phyloP scores from a whole-genome alignment of 352 stramenopile species.

The Pythium insidiosum region DNA sequence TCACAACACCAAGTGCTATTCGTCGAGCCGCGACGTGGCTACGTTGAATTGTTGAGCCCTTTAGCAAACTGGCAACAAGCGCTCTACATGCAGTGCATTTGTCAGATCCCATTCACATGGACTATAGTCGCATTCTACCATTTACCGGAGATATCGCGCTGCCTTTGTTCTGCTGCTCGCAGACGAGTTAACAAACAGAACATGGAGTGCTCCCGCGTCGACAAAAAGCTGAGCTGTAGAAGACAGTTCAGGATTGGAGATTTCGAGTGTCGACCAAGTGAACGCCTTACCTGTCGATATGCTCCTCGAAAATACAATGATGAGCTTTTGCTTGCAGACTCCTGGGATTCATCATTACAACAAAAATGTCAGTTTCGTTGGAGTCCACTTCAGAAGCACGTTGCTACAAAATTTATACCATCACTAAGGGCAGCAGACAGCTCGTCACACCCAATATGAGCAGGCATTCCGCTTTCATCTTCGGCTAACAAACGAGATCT shows the following conservation, averaged over 20 bases:
- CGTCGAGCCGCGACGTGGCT: slow-evolving; percentile 12
- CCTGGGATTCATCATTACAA: too few species aligned
- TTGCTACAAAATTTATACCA: too few species aligned
- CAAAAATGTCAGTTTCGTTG: background rate
- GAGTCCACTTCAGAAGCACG: too few species aligned
- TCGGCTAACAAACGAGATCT: slow-evolving; percentile 8
- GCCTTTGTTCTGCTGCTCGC: slow-evolving; percentile 25
- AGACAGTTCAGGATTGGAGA: background rate
- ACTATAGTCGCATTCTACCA: background rate
- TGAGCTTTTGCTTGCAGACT: background rate
- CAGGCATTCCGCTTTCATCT: slow-evolving; percentile 15
- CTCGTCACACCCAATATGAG: slow-evolving; percentile 1
- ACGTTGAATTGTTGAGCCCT: slow-evolving; percentile 25
- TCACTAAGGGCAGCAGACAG: slow-evolving; percentile 5
- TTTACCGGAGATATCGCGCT: slow-evolving; percentile 41
- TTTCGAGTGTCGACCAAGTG: background rate
- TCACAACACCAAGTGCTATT: slow-evolving; percentile 4
- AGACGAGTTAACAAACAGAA: slow-evolving; percentile 50
- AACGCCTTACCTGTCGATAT: slow-evolving; percentile 8
- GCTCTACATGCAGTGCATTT: slow-evolving; percentile 10
- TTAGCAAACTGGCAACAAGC: slow-evolving; percentile 34
- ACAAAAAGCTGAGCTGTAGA: slow-evolving; percentile 42
- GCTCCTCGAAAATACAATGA: slow-evolving; percentile 14
- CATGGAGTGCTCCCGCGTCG: slow-evolving; percentile 28
- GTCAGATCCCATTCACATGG: background rate